phyloP scores from a whole-genome alignment of 257 asterid genomes.

The Scutellaria minor region DNA sequence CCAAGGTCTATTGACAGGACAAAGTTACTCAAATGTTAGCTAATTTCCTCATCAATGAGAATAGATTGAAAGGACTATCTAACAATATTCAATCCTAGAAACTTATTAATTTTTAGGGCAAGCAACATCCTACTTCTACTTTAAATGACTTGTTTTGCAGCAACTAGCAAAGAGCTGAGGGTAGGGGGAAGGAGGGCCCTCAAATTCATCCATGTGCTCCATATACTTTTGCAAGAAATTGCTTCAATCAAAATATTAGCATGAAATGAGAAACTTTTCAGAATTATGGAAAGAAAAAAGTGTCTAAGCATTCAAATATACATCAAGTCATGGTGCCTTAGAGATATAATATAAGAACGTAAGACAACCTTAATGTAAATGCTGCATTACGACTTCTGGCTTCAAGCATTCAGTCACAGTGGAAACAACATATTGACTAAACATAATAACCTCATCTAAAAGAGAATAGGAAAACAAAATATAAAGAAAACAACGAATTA shows the following conservation, averaged over 20 bases:
- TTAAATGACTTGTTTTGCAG: background rate
- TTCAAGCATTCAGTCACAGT: slow-evolving; percentile 6
- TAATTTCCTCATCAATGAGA: background rate
- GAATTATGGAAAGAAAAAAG: slow-evolving; percentile 1
- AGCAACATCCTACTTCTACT: no score
- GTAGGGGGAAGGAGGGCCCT: background rate
- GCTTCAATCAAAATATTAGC: background rate
- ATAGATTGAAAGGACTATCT: background rate
- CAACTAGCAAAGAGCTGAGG: background rate
- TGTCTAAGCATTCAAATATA: background rate
- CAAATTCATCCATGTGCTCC: background rate
- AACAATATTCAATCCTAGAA: background rate
- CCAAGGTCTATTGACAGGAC: background rate
- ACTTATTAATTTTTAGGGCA: no score
- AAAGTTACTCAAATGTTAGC: background rate
- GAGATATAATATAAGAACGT: background rate
- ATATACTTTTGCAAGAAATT: background rate
- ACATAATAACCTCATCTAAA: background rate
- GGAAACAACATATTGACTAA: slow-evolving; percentile 11
- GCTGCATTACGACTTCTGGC: background rate
- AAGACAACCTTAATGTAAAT: background rate
- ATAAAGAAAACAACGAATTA: background rate
- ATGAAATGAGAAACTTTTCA: slow-evolving; percentile 16
- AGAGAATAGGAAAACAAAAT: background rate
- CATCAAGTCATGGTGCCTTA: background rate